Evolutionary conservation across 148 eudicot genomes (phyloP).

Genomic region (Diospyros kaki): DNA sequence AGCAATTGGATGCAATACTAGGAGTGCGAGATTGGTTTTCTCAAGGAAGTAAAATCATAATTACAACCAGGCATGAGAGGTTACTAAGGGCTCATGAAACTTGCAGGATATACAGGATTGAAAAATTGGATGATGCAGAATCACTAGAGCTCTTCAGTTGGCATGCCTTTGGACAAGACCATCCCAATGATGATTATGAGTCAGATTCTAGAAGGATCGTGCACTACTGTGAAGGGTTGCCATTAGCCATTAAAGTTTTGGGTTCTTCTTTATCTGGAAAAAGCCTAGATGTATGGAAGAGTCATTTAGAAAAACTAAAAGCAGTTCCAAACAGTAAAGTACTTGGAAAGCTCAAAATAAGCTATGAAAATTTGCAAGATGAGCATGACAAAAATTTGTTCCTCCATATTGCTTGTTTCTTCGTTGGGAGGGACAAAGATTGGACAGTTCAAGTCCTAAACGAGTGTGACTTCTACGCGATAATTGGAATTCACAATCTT

Average conservation of each 20-base stretch:
- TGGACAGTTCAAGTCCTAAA: too few species aligned
- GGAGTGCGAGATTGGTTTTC: neutral
- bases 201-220: neutral
- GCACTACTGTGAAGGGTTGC: neutral
- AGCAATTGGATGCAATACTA: neutral
- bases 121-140: neutral
- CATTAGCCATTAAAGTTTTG: neutral
- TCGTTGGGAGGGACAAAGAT: too few species aligned
- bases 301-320: neutral
- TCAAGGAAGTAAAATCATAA: conserved; percentile 8
- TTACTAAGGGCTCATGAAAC: neutral
- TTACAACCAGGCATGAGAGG: neutral
- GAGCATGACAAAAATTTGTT: too few species aligned
- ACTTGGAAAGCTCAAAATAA: too few species aligned
- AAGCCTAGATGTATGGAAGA: neutral
- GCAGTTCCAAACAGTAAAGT: too few species aligned
- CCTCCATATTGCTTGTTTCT: too few species aligned
- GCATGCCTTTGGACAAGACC: conserved; percentile 8
- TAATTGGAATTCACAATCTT: neutral
- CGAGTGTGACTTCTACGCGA: neutral
- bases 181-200: neutral
- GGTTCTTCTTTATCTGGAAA: neutral
- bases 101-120: neutral
- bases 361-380: too few species aligned
- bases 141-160: neutral